Conservation (phyloP, 129 eudicot genomes). For the Apium graveolens region DNA sequence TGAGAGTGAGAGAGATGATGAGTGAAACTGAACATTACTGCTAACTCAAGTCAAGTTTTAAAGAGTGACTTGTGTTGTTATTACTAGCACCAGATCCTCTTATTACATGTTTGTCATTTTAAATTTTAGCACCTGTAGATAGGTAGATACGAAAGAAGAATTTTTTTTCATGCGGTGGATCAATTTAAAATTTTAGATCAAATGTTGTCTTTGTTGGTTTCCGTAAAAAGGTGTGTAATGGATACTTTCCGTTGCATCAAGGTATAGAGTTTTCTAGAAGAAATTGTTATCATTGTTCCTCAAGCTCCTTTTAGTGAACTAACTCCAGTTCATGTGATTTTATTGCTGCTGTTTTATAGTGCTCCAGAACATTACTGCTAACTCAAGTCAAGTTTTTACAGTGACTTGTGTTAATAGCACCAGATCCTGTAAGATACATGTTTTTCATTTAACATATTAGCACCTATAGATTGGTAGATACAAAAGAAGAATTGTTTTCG, state of each 20-base stretch:
- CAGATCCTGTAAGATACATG: neutral
- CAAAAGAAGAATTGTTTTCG: neutral
- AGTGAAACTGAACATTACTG: neutral
- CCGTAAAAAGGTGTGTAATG: neutral
- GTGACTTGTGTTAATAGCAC: neutral
- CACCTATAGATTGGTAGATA: neutral
- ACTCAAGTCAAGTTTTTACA: neutral
- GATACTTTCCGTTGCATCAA: neutral
- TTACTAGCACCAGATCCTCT: neutral
- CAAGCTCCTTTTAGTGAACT: neutral
- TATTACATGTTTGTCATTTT: neutral
- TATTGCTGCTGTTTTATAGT: no score
- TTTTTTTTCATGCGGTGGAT: neutral
- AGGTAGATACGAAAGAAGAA: neutral
- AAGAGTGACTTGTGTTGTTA: neutral
- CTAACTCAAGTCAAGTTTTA: neutral
- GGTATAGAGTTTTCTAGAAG: neutral
- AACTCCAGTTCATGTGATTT: slow-evolving; percentile 9
- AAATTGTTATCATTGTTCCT: neutral
- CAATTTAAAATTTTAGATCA: neutral
- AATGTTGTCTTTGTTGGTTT: neutral
- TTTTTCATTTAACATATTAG: neutral
- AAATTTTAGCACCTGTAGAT: neutral
- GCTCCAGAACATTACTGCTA: neutral
- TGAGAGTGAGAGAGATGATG: neutral